Base-by-base conservation (phyloP, 306 rosid genomes). In the Pyrus communis region DNA sequence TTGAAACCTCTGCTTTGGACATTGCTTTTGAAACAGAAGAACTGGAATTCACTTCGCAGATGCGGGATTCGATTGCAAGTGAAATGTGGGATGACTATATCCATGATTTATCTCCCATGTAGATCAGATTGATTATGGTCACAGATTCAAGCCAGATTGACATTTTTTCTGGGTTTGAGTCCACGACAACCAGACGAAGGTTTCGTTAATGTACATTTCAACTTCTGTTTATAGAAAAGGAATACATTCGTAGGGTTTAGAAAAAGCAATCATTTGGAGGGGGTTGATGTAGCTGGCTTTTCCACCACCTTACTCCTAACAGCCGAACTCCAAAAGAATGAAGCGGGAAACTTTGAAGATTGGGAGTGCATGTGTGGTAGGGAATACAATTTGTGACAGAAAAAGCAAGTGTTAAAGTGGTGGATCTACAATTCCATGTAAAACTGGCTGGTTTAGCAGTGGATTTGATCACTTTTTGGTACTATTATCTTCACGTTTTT, bases 11-110 rank as follows among this genome's bases (percentile, higher is more conserved):
- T 27, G 71, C 83, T 51, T 33, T 82, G 62, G 83, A 82, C 76
- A 75, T 79, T 78, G 80, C 82, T 74, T 84, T 86, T 61, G 88
- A 77, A 62, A 73, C 83, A 1, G 91, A 83, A 66, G 85, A 89
- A 68, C 78, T 85, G 61, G 83, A 85, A 31, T 69, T 81, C 70
- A 81, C 89, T 68, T 79, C 84, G 1, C 87, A 80, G 78, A 35
- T 83, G 75, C 86, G 97, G 81, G 91, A 88, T 75, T 84, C 87
- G 19, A 86, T 91, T 80, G 88, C 97, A 60, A 38, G 91, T 73
- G 93, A 87, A 54, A 79, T 93, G 87, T 93, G 98, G 98, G 84
- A 86, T 82, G 92, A 85, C 82, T 91, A 82, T 59, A 75, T 88
- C 75, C 84, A 81, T 61, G 88, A 79, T 69, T 73, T 85, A 54